These are phyloP conservation scores for Sordariomycetes sp. DNA, from an alignment of 2,329 filamentous ascomycete species.

Conservation along the genomic window DNA sequence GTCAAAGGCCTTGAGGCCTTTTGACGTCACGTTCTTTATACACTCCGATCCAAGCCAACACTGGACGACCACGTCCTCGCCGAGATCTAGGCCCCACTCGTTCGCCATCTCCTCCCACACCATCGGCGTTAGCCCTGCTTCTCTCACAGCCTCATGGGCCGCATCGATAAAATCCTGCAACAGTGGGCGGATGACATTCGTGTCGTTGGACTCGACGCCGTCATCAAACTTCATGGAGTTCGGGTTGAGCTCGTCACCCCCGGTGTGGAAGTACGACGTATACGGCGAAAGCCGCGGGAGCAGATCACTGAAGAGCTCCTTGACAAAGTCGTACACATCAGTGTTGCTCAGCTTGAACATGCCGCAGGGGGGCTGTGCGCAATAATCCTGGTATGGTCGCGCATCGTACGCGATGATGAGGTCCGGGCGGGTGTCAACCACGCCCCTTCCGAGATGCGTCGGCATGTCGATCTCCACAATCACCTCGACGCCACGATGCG, in stretches of 20 bases:
- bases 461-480: slow-evolving; percentile 75
- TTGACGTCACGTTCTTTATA: slow-evolving; percentile 46
- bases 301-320: slow-evolving; percentile 63
- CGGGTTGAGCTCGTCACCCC: slow-evolving; percentile 77
- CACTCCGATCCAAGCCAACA: slow-evolving; percentile 60
- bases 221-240: slow-evolving; percentile 67
- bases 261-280: slow-evolving; percentile 70
- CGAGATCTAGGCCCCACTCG: slow-evolving; percentile 66
- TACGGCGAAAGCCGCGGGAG: slow-evolving; percentile 62
- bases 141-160: slow-evolving; percentile 54
- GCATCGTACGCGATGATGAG: slow-evolving; percentile 56
- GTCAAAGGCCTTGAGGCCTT: slow-evolving; percentile 61
- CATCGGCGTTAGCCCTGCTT: slow-evolving; percentile 57
- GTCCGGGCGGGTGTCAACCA: slow-evolving; percentile 57
- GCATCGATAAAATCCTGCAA: slow-evolving; percentile 68
- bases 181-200: slow-evolving; percentile 57
- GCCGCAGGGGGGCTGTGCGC: slow-evolving; percentile 53
- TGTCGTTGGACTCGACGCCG: slow-evolving; percentile 56
- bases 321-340: slow-evolving; percentile 59
- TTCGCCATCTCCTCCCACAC: slow-evolving; percentile 85
- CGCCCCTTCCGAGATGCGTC: slow-evolving; percentile 58
- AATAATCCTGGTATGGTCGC: slow-evolving; percentile 47
- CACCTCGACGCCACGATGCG: slow-evolving; percentile 57
- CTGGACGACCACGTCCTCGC: slow-evolving; percentile 64
- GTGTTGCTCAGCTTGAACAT: slow-evolving; percentile 68